Conservation (phyloP, 768 basidiomycete species). For the Lactarius psammicola region DNA sequence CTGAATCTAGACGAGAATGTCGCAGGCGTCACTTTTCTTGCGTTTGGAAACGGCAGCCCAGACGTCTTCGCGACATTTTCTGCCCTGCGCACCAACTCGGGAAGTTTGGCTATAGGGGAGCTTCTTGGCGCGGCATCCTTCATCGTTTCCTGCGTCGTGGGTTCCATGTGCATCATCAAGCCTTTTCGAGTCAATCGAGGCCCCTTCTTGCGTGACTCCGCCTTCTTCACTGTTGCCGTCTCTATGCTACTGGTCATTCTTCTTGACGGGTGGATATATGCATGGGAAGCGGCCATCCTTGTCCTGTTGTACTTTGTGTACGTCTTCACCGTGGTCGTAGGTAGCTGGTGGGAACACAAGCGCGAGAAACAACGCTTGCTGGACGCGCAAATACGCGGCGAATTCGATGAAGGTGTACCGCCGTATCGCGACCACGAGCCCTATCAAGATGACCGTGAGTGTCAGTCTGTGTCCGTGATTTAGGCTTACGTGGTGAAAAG, state of each 20-base stretch:
- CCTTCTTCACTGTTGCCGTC: slow-evolving; percentile 89
- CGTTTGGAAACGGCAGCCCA: slow-evolving; percentile 96
- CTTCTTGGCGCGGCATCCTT: slow-evolving; percentile 93
- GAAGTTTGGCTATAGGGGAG: slow-evolving; percentile 91
- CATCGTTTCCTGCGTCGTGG: slow-evolving; percentile 94
- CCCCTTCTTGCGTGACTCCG: slow-evolving; percentile 90
- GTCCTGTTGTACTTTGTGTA: slow-evolving; percentile 75
- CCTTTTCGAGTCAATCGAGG: slow-evolving; percentile 81
- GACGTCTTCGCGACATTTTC: slow-evolving; percentile 96
- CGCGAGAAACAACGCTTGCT: slow-evolving; percentile 45
- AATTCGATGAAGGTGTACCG: slow-evolving; percentile 48
- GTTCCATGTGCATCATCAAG: slow-evolving; percentile 96
- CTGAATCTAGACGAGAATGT: slow-evolving; percentile 90
- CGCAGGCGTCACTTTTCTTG: slow-evolving; percentile 94
- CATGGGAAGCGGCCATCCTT: slow-evolving; percentile 72
- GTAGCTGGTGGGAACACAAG: slow-evolving; percentile 72
- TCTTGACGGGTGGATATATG: slow-evolving; percentile 66
- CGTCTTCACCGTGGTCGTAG: slow-evolving; percentile 69
- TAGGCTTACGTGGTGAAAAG: slow-evolving; percentile 13
- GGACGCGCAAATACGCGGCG: slow-evolving; percentile 56
- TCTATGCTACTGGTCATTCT: slow-evolving; percentile 72
- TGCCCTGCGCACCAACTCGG: slow-evolving; percentile 82
- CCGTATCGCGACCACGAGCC: slow-evolving; percentile 45
- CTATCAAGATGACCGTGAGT: slow-evolving; percentile 66
- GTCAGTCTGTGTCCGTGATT: slow-evolving; percentile 1